Evolutionary conservation across 495 filamentous ascomycete species (phyloP), one percentile per base, ranked within the genome.

Genomic region (Penicillium desertorum): DNA sequence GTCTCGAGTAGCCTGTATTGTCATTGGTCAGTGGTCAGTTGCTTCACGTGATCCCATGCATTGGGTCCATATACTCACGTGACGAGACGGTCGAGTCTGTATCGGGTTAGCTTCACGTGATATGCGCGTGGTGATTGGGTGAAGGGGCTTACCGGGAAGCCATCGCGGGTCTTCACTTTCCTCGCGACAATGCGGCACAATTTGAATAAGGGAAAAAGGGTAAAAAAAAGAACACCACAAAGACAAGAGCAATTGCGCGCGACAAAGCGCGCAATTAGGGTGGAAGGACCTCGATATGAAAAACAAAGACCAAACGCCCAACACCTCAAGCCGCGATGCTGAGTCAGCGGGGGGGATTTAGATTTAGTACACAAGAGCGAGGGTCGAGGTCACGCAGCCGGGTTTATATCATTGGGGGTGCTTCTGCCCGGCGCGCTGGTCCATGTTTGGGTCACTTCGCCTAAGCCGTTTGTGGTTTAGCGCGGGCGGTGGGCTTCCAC

Each of bases 11-110:
- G 83, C 43, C 94, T 97, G 65, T 25, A 23, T 58, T 34, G 57
- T 56, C 54, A 61, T 63, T 59, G 59, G 67, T 76, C 54, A 80
- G 70, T 69, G 19, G 36, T 22, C 20, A 12, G 34, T 29, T 10
- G 20, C 2, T 45, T 57, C 32, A 63, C 52, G 59, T 41, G 46
- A 59, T 32, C 25, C 0, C 1, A 14, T 0, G 29, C 17, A 48
- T 43, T 37, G n/a, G 16, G 10, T 7, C 14, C 3, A 19, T 39
- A 39, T 39, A 86, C 91, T 86, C 82, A 96, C 91, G 90, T 96
- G 81, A 96, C 91, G 65, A 96, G 82, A 69, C 91, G 88, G 76
- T 95, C 91, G 68, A 95, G 86, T 81, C 91, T 92, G 59, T 22
- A 48, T 37, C 29, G 12, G 34, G 68, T 78, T 74, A 79, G 76